These are phyloP conservation scores for Saccharomyces mikatae DNA, from an alignment of 805 yeast species.

Conservation along the genomic window DNA sequence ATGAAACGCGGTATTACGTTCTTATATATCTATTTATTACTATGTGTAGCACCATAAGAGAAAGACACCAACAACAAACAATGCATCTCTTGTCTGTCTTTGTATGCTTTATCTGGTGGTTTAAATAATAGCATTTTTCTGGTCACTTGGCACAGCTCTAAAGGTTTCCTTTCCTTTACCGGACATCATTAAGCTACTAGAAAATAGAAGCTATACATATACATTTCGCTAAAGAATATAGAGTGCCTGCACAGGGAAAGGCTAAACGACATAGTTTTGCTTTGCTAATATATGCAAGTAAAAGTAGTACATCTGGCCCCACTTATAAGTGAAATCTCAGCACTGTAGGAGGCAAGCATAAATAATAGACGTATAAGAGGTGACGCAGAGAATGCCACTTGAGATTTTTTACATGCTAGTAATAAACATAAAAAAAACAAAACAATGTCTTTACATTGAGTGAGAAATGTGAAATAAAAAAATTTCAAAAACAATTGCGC, in stretches of 20 bases:
- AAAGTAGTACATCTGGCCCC: not conserved
- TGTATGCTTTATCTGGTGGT: not conserved
- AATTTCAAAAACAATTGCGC: too few relatives aligned
- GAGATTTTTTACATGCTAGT: not conserved
- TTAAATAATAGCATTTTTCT: not conserved
- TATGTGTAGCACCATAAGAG: not conserved
- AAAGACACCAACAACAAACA: not conserved
- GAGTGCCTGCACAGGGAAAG: not conserved
- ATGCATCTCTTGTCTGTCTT: not conserved
- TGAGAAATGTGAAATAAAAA: too few relatives aligned
- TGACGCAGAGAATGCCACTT: not conserved
- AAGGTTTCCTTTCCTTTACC: conserved; percentile 2
- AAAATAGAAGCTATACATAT: not conserved
- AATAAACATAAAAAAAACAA: not conserved
- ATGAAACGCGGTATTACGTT: not conserved
- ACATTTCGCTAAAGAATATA: not conserved
- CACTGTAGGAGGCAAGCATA: not conserved
- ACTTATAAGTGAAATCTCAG: not conserved
- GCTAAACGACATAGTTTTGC: not conserved
- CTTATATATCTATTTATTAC: not conserved
- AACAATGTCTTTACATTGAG: conserved; percentile 35
- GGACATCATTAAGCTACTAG: not conserved
- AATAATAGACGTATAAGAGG: not conserved
- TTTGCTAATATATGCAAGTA: not conserved
- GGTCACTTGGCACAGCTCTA: conserved; percentile 1